Base-by-base conservation (phyloP, 2,329 filamentous ascomycete genomes). In the Fusarium sp. region DNA sequence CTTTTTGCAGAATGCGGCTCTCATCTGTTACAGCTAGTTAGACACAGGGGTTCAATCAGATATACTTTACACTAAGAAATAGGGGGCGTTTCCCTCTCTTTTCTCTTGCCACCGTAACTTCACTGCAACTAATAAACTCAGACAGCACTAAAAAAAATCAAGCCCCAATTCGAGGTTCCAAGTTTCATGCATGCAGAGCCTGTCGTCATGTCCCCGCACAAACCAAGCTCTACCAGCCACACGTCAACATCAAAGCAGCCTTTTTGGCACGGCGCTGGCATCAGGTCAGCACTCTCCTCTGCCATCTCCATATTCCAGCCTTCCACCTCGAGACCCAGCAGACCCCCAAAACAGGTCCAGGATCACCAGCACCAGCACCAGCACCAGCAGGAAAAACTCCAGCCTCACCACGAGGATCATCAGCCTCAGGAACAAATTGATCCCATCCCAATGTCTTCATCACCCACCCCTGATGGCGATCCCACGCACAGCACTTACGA, bases 401-500 rank as follows among this genome's bases (percentile, higher is more conserved):
- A 59, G 35, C 35, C 46, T 32, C 65, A 43, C 23, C 61, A 38
- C 42, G 62, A 52, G 50, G 35, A 54, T 54, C n/a, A 38, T 37
- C 56, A 59, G 56, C 56, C 56, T 58, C 60, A 62, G 59, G 38
- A 53, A 61, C 67, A 64, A 40, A 9, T 38, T 53, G 15, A 44
- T 44, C 37, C 9, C n/a, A 35, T 53, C 33, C 57, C 61, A 50
- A 67, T 71, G 68, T 19, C 68, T 32, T 37, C 64, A 18, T 66
- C 73, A 15, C 53, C 74, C 40, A 74, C 74, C 69, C 71, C 72
- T 57, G 64, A 46, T 23, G 72, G 54, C 54, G 69, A 67, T 70
- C 77, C 76, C n/a, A 76, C 66, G 57, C 77, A 78, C 57, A 70
- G 74, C 69, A 78, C 77, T 11, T 78, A 76, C 64, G 69, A 78